Percentiles rank a stretch among this genome's conserved stretches.
These are phyloP conservation scores for Paspalum notatum DNA, from an alignment of 176 grass and related monocot species.

Conservation along the genomic window DNA sequence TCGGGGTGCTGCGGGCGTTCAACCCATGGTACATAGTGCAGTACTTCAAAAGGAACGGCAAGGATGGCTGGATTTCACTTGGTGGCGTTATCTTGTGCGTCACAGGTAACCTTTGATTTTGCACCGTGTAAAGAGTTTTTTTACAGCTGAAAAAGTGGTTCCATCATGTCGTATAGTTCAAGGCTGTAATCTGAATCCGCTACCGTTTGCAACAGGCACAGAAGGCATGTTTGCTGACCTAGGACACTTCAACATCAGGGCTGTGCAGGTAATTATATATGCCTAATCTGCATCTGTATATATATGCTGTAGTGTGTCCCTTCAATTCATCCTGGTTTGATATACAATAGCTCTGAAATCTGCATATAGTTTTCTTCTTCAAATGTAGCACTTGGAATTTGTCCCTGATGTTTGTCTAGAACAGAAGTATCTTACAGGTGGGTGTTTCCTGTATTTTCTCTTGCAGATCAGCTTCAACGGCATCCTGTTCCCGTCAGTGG, in stretches of 20 bases:
- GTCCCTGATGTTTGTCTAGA: no score
- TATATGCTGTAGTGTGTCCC: no score
- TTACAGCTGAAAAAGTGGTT: neutral
- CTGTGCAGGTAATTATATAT: slow-evolving; percentile 69
- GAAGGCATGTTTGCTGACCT: slow-evolving; percentile 89
- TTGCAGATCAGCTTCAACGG: slow-evolving; percentile 69
- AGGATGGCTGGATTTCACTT: slow-evolving; percentile 72
- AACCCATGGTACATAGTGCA: slow-evolving; percentile 70
- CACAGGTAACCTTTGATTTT: slow-evolving; percentile 47
- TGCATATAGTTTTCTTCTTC: neutral
- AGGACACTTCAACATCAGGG: slow-evolving; percentile 81
- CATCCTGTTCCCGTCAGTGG: slow-evolving; percentile 72
- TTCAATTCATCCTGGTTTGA: no score
- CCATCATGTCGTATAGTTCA: neutral
- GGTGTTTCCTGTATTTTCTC: slow-evolving; percentile 4
- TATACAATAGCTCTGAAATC: neutral
- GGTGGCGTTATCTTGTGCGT: slow-evolving; percentile 79
- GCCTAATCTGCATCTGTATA: no score
- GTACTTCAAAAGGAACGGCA: slow-evolving; percentile 69
- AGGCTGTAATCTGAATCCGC: neutral
- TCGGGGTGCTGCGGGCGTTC: slow-evolving; percentile 61
- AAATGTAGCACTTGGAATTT: neutral
- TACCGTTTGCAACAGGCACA: slow-evolving; percentile 54
- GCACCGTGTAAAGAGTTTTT: no score
- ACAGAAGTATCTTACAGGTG: neutral